Percentiles rank a stretch among this genome's conserved stretches.
These are phyloP conservation scores for sorghum (Sorghum bicolor) DNA, from an alignment of 176 grass and related monocot genomes.

Conservation along the genomic window Sorghum_bicolor_NCBIv3 NC_012871.2:75719501-75720000, in stretches of 20 bases:
- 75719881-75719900: neutral
- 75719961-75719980: constrained; percentile 16
- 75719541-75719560: constrained; percentile 87
- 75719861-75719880: no score
- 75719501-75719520: constrained; percentile 28
- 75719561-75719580: constrained; percentile 96
- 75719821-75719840: constrained; percentile 3
- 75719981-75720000: constrained; percentile 25
- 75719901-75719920: neutral
- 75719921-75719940: neutral
- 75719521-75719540: constrained; percentile 72
- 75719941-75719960: neutral
- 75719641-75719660: constrained; percentile 82
- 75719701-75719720: constrained; percentile 4
- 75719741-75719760: neutral
- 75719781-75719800: constrained; percentile 14
- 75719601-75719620: constrained; percentile 95
- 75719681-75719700: constrained; percentile 20
- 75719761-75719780: constrained; percentile 13
- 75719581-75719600: constrained; percentile 95
- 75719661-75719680: constrained; percentile 13
- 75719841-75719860: neutral
- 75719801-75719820: constrained; percentile 1
- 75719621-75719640: constrained; percentile 98
- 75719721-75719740: constrained; percentile 30